Evolutionary conservation across 2,329 filamentous ascomycete genomes (phyloP).

Genomic region (Alternaria hordeiaustralica): DNA sequence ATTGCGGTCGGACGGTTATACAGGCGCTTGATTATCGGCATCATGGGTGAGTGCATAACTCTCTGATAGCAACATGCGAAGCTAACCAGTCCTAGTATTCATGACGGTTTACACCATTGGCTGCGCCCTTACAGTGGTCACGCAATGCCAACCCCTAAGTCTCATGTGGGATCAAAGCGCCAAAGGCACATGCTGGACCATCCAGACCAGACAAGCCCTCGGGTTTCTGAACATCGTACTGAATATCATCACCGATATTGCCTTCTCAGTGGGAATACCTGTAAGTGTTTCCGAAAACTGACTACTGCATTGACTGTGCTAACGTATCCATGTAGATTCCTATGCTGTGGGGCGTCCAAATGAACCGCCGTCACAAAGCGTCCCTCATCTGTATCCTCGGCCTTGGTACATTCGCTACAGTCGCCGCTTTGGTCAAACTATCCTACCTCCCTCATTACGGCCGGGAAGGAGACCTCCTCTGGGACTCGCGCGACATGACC

Average conservation of each 20-base stretch:
- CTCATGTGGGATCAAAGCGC: constrained; percentile 54
- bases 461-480: constrained; percentile 46
- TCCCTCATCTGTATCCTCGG: constrained; percentile 52
- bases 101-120: constrained; percentile 53
- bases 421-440: constrained; percentile 52
- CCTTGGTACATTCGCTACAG: constrained; percentile 55
- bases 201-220: constrained; percentile 45
- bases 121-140: constrained; percentile 56
- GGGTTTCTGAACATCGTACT: constrained; percentile 55
- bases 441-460: constrained; percentile 47
- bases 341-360: constrained; percentile 41
- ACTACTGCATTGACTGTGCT: background rate
- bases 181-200: constrained; percentile 53
- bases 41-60: constrained; percentile 50
- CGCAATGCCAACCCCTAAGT: constrained; percentile 58
- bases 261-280: constrained; percentile 52
- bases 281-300: constrained; percentile 5
- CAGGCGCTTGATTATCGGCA: constrained; percentile 50
- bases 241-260: constrained; percentile 51
- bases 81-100: constrained; percentile 44
- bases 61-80: background rate
- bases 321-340: constrained; percentile 21
- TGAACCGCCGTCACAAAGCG: constrained; percentile 51
- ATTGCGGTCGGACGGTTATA: constrained; percentile 52
- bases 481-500: constrained; percentile 56